phyloP scores from a whole-genome alignment of 2,329 filamentous ascomycete genomes.

The Diaporthe capsici region DNA sequence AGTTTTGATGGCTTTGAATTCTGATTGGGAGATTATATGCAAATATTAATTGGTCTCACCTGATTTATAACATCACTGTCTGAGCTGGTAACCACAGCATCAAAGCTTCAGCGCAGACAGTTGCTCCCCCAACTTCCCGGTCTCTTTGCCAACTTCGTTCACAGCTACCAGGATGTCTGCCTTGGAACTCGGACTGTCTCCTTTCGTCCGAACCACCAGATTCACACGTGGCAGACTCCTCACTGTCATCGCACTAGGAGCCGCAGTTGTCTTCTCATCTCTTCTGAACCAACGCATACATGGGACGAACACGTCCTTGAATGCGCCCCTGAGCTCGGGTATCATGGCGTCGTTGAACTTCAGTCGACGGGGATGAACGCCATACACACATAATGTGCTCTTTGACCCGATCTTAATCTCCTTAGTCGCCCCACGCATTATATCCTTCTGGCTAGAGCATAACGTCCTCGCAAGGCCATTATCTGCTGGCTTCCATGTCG shows the following conservation, averaged over 20 bases:
- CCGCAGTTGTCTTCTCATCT: neutral
- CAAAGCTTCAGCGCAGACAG: neutral
- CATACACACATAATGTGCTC: neutral
- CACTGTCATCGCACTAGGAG: no score
- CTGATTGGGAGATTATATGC: no score
- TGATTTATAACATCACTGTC: no score
- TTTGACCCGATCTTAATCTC: neutral
- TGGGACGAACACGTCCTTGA: constrained; percentile 19
- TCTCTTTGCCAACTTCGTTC: neutral
- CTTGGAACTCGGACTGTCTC: neutral
- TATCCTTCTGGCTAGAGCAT: neutral
- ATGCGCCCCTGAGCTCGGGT: neutral
- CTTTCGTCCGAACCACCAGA: neutral
- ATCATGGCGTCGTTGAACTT: neutral
- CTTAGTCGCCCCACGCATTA: neutral
- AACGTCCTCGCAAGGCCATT: neutral
- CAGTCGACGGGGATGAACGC: neutral
- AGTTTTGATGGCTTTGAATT: no score
- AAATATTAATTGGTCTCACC: no score
- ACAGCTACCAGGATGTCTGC: neutral
- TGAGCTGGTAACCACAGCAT: neutral
- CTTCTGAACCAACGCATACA: neutral
- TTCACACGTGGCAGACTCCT: no score
- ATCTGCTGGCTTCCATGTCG: neutral
- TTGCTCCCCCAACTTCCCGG: neutral